Evolutionary conservation across 345 rosid genomes (phyloP).

Genomic region (Noccaea caerulescens): DNA sequence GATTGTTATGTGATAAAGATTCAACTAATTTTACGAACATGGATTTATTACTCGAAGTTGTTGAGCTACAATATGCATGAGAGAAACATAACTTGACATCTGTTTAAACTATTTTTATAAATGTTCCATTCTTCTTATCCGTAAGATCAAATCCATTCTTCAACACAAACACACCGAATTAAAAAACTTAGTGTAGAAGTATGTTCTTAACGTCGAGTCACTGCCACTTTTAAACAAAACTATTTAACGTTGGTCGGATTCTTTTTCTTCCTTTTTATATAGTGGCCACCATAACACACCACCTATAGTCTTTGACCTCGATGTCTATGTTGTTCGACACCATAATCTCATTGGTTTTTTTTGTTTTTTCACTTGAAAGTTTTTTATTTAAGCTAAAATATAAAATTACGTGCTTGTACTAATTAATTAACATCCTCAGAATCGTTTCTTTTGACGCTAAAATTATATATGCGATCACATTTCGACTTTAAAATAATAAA

Average conservation of each 20-base stretch:
- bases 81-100: slow-evolving; percentile 25
- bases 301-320: slow-evolving; percentile 20
- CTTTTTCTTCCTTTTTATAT: slow-evolving; percentile 28
- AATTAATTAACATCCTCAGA: background rate
- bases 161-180: slow-evolving; percentile 36
- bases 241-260: slow-evolving; percentile 37
- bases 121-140: slow-evolving; percentile 23
- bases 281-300: slow-evolving; percentile 37
- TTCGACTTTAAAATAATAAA: no score
- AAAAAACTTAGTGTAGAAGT: slow-evolving; percentile 43
- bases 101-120: background rate
- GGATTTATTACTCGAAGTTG: slow-evolving; percentile 28
- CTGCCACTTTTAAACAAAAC: slow-evolving; percentile 43
- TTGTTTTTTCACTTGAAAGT: no score
- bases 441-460: background rate
- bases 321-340: slow-evolving; percentile 23
- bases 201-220: slow-evolving; percentile 41
- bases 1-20: background rate
- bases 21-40: slow-evolving; percentile 27
- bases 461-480: no score
- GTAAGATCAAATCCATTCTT: slow-evolving; percentile 33
- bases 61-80: slow-evolving; percentile 32
- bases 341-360: background rate
- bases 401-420: background rate
- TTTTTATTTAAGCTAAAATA: background rate